Percentiles rank a stretch among this genome's conserved stretches.
Evolutionary conservation across 2,329 filamentous ascomycete species (phyloP).

Genomic region (Cryoendolithus antarcticus): DNA sequence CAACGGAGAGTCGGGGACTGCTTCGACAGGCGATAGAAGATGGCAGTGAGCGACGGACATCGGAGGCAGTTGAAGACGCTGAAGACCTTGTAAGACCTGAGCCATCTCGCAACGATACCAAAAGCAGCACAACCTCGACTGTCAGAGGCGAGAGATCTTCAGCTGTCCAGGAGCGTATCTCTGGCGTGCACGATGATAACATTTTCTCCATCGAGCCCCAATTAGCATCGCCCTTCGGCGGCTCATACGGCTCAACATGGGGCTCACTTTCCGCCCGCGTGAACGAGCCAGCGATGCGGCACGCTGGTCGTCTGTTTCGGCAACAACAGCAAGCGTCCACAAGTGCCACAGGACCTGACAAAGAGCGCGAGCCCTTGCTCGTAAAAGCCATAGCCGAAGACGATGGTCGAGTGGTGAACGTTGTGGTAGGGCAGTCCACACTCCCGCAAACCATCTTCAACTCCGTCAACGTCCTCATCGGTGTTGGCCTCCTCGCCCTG

Average conservation of each 20-base stretch:
- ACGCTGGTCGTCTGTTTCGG: conserved; percentile 40
- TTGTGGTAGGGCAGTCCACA: conserved; percentile 87
- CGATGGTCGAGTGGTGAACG: conserved; percentile 70
- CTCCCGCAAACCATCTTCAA: conserved; percentile 94
- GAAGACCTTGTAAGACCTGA: conserved; percentile 9
- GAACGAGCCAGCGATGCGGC: conserved; percentile 44
- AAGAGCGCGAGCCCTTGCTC: conserved; percentile 54
- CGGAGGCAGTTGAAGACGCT: conserved; percentile 18
- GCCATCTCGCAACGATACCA: not conserved
- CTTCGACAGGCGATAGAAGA: conserved; percentile 30
- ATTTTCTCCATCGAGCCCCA: conserved; percentile 39
- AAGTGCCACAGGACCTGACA: conserved; percentile 26
- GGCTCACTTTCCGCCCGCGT: conserved; percentile 45
- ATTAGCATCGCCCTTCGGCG: conserved; percentile 56
- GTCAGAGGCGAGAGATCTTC: conserved; percentile 9
- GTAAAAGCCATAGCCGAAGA: conserved; percentile 77
- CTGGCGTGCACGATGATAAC: conserved; percentile 27
- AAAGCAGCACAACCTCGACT: not conserved
- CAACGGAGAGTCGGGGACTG: conserved; percentile 29
- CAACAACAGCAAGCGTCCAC: conserved; percentile 33
- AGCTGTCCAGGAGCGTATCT: conserved; percentile 15
- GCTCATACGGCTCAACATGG: conserved; percentile 56
- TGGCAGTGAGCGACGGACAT: conserved; percentile 8
- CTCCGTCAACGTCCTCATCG: conserved; percentile 84
- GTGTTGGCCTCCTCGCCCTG: conserved; percentile 77